Evolutionary conservation across 345 rosid genomes (phyloP), one percentile per base, ranked within the genome.

Genomic region (Erodium maritimum): DNA sequence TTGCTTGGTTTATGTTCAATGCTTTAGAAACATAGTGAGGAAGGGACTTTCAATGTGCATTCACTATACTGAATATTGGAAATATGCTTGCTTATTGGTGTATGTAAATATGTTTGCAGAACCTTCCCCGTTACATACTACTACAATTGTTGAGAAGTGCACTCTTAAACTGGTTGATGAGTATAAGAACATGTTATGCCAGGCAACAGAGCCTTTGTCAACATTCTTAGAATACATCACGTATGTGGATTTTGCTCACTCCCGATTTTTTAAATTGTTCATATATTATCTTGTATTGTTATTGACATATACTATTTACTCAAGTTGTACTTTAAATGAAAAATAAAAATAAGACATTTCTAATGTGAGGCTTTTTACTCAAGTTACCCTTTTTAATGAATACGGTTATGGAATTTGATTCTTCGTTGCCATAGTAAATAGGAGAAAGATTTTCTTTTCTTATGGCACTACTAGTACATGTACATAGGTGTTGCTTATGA

Each of bases 101-200:
- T 16, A n/a, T n/a, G n/a, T n/a, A n/a, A 59, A 7, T 23, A 56
- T 74, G 22, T 29, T 46, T 83, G 80, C 81, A 93, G 99, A 93
- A 62, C 97, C 99, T 50, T 93, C 99, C 1, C 99, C 99, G 0
- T 60, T 93, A 84, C 99, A 93, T 64, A 93, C 99, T 0, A 89
- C 97, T 18, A 93, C 99, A 6, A 87, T 93, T 53, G 99, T 93
- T 75, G 99, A 93, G 81, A 93, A 93, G 70, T 93, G 99, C 78
- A 93, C 96, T 1, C 91, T 85, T 63, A 93, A 89, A 63, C 80
- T 93, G 74, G 97, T 89, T 61, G 99, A 93, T 72, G 99, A 93
- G 63, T 89, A 93, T 64, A 93, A 90, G 78, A 88, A 83, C 73
- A 93, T 93, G 99, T 60, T 85, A 19, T 83, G 87, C 60, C 95